Evolutionary conservation across 768 basidiomycete species (phyloP).

Genomic region (Hydnum rufescens): DNA sequence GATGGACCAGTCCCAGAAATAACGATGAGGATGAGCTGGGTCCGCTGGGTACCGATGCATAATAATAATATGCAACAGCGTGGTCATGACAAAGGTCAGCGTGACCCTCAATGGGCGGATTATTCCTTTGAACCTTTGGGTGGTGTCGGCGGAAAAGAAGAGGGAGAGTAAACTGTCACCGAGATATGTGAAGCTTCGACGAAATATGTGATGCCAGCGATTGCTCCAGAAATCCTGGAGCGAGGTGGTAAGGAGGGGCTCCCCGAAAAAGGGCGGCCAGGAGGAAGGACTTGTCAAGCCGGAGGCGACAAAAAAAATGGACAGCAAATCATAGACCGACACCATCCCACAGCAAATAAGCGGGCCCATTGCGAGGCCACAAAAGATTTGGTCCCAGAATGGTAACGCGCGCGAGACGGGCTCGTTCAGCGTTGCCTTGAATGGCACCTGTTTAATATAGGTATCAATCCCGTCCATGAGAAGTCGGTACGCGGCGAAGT

Average conservation of each 20-base stretch:
- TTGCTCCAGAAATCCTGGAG: slow-evolving; percentile 10
- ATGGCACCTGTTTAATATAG: background rate
- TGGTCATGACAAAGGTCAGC: background rate
- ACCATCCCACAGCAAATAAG: background rate
- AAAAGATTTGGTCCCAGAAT: background rate
- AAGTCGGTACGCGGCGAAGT: background rate
- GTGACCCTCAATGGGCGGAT: background rate
- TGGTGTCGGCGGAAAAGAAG: background rate
- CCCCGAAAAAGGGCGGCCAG: slow-evolving; percentile 10
- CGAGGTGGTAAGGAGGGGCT: slow-evolving; percentile 5
- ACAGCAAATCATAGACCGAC: background rate
- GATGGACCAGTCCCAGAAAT: slow-evolving; percentile 3
- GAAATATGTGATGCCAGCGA: slow-evolving; percentile 10
- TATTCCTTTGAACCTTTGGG: background rate
- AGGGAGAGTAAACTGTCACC: slow-evolving; percentile 2
- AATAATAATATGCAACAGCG: slow-evolving; percentile 1
- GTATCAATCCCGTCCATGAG: background rate
- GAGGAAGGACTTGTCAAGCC: background rate
- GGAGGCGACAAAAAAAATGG: slow-evolving; percentile 3
- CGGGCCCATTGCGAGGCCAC: background rate
- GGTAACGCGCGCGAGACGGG: background rate
- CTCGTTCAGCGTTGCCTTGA: background rate
- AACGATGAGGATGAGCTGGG: background rate
- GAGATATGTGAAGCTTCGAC: slow-evolving; percentile 5
- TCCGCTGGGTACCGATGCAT: background rate